Conservation (phyloP, 352 stramenopile genomes). For the Globisporangium nagaii region DNA sequence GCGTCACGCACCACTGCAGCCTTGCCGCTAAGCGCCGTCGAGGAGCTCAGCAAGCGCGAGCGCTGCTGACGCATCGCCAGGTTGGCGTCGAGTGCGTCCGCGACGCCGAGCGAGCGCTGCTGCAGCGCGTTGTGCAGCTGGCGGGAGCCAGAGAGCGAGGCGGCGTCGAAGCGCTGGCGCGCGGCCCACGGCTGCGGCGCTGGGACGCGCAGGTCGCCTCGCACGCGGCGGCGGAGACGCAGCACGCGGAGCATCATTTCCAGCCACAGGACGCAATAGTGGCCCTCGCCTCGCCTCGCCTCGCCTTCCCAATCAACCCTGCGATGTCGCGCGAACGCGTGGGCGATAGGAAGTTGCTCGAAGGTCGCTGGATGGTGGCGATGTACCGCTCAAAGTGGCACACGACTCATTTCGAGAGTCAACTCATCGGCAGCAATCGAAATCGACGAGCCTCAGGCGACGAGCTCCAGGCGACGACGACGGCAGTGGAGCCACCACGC, state of each 20-base stretch:
- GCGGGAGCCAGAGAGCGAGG: neutral
- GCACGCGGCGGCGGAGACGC: conserved; percentile 8
- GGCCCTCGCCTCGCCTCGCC: too few relatives aligned
- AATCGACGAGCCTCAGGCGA: too few relatives aligned
- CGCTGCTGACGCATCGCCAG: neutral
- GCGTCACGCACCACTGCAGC: conserved; percentile 1
- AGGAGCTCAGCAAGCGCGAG: conserved; percentile 8
- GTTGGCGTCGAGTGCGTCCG: neutral
- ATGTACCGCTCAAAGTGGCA: neutral
- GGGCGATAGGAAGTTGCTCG: neutral
- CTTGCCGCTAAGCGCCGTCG: neutral
- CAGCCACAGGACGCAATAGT: conserved; percentile 8
- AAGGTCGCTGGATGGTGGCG: neutral
- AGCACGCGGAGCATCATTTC: conserved; percentile 17
- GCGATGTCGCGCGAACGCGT: conserved; percentile 12
- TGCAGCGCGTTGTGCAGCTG: neutral
- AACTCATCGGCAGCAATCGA: too few relatives aligned
- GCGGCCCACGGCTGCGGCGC: neutral
- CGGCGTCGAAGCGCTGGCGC: neutral
- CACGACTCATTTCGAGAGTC: too few relatives aligned
- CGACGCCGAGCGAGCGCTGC: neutral
- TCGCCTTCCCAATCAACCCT: neutral
- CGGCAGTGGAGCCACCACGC: too few relatives aligned
- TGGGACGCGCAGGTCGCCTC: neutral
- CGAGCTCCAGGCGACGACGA: too few relatives aligned